Base-by-base conservation (phyloP, 2,329 filamentous ascomycete species). In the Xylariaceae sp. region DNA sequence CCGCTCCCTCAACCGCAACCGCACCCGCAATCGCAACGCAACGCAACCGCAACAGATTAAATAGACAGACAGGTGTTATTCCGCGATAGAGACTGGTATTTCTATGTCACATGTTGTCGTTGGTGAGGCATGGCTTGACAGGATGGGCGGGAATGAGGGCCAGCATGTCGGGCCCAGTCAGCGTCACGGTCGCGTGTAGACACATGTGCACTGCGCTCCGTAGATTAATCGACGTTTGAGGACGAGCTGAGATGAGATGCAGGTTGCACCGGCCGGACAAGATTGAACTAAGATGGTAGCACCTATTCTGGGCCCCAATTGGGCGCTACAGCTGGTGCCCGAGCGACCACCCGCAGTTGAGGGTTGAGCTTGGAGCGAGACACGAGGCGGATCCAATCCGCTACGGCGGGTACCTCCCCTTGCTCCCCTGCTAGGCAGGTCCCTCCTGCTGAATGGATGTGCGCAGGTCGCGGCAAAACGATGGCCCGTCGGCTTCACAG, bases 311-410 rank as follows among this genome's bases (percentile, higher is more conserved):
- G 60, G 60, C 57, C 60, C 62, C 62, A 64, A 64, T 64, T 64
- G 62, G 62, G 62, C 60, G 56, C 62, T 60, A 59, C 57, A 62
- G 62, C 62, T 62, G 62, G 57, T 64, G 62, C 62, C 62, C 62
- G 62, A 64, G 55, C 50, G 53, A 17, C 41, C 15, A 37, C 58
- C 49, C n/a, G 23, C 49, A 34, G 49, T 15, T 18, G 8, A 18
- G 13, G 23, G 9, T 49, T 18, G 15, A 23, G 8, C 7, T 8
- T 45, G 7, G 23, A 30, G 23, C 47, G n/a, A 7, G 13, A 47
- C 44, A n/a, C 15, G 15, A 47, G 13, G 15, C 15, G 15, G 44
- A 47, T n/a, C 23, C 7, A 7, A 47, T 17, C 44, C 15, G 23
- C 47, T 17, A n/a, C 7, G 47, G 15, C 23, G 13, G 17, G 47